A percentile compares a stretch with the other conserved stretches of the same genome.
Evolutionary conservation across 257 asterid genomes (phyloP).

Genomic region (Gardenia jasminoides): DNA sequence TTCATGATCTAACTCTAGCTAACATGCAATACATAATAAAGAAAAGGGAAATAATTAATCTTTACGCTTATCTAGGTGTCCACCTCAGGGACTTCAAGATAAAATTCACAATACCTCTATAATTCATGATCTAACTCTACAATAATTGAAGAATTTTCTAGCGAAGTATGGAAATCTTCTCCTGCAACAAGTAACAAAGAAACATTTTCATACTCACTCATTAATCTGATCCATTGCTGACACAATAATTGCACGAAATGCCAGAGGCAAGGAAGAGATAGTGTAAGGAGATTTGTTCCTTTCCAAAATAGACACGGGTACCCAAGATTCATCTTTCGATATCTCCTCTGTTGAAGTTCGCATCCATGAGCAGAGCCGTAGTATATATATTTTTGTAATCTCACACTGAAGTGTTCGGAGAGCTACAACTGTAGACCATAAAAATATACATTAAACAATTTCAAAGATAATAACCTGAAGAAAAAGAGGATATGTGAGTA

Average conservation of each 20-base stretch:
- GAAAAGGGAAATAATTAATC: not conserved
- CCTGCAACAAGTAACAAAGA: not conserved
- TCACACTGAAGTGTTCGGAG: conserved; percentile 78
- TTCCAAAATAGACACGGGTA: conserved; percentile 84
- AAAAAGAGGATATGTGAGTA: conserved; percentile 25
- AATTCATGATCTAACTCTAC: not conserved
- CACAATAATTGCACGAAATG: conserved; percentile 70
- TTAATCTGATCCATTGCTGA: conserved; percentile 88
- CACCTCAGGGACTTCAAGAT: not conserved
- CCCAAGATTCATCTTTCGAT: conserved; percentile 87
- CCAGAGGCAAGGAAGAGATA: conserved; percentile 87
- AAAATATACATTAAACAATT: conserved; percentile 24
- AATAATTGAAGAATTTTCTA: not conserved
- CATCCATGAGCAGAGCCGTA: conserved; percentile 98
- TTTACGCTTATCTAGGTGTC: not conserved
- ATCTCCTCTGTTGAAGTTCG: conserved; percentile 79
- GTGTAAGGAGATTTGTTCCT: conserved; percentile 92
- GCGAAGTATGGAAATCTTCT: not conserved
- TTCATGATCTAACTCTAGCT: too few relatives aligned
- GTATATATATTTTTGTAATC: conserved; percentile 71
- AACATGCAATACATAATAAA: not conserved
- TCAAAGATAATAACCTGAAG: conserved; percentile 18
- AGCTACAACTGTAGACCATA: conserved; percentile 57
- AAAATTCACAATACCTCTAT: not conserved
- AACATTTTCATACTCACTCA: conserved; percentile 50